Conservation (phyloP, 23 red algal species). For the Gracilaria domingensis region DNA sequence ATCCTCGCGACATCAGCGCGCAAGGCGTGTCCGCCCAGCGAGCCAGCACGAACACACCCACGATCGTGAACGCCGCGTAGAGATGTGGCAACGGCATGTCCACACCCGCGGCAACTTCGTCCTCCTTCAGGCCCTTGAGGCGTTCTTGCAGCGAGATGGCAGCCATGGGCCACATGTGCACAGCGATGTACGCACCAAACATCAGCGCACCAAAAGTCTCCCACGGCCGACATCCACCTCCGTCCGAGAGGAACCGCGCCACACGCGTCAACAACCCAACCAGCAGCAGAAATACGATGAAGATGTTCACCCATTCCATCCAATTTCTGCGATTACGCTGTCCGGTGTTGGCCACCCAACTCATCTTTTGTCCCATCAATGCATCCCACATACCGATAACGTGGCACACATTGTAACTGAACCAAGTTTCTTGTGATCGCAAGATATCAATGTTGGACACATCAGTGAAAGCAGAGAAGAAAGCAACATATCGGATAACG, state of each 20-base stretch:
- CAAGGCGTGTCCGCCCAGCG: conserved; percentile 74
- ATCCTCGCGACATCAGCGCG: conserved; percentile 42
- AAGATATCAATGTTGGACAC: conserved; percentile 66
- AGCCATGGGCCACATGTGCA: conserved; percentile 73
- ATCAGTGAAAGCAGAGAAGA: conserved; percentile 73
- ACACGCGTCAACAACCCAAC: conserved; percentile 53
- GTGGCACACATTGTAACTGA: conserved; percentile 76
- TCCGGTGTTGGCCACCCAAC: conserved; percentile 81
- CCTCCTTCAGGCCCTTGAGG: conserved; percentile 47
- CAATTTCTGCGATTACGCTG: conserved; percentile 65
- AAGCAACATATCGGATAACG: conserved; percentile 74
- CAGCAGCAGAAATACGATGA: conserved; percentile 19
- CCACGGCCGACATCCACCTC: conserved; percentile 69
- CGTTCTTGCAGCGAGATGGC: conserved; percentile 70
- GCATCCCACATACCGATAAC: conserved; percentile 73
- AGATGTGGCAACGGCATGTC: conserved; percentile 62
- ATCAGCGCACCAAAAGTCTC: conserved; percentile 74
- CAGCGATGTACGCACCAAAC: conserved; percentile 68
- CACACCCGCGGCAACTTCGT: conserved; percentile 53
- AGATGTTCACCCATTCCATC: conserved; percentile 85
- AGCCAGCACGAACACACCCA: conserved; percentile 67
- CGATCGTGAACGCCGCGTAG: conserved; percentile 52
- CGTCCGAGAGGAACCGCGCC: conserved; percentile 40
- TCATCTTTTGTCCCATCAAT: conserved; percentile 53
- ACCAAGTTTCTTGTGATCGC: conserved; percentile 79